These are phyloP conservation scores for Apostasia shenzhenica DNA, from an alignment of 106 monocot species.

Conservation along the genomic window DNA sequence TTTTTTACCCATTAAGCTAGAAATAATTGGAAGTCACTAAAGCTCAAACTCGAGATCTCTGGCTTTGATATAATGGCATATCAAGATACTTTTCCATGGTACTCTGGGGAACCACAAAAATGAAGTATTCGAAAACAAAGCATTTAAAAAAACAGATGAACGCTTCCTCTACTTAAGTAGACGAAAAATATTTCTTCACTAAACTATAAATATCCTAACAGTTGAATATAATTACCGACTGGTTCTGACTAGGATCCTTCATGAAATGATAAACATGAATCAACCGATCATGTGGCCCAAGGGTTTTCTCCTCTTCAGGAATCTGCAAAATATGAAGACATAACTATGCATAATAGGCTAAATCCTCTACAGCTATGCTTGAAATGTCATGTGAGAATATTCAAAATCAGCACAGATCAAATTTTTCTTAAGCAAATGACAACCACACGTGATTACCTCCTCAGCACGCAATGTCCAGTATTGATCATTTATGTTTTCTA, in stretches of 20 bases:
- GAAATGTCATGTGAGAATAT: background rate
- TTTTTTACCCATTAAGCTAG: no score
- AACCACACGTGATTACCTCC: slow-evolving; percentile 29
- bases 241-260: slow-evolving; percentile 67
- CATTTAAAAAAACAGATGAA: no score
- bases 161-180: no score
- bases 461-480: slow-evolving; percentile 83
- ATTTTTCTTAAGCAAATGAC: background rate
- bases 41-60: no score
- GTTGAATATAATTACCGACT: slow-evolving; percentile 23
- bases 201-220: no score
- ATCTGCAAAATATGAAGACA: slow-evolving; percentile 28
- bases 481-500: slow-evolving; percentile 78
- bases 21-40: no score
- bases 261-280: slow-evolving; percentile 91
- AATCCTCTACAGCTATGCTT: background rate
- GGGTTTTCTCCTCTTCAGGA: slow-evolving; percentile 81
- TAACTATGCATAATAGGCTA: background rate
- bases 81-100: no score
- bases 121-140: no score
- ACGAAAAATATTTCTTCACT: no score
- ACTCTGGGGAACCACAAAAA: no score
- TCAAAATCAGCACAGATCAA: background rate
- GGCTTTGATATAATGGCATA: no score
- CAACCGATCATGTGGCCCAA: slow-evolving; percentile 68